Conservation (phyloP, 139 green algal species). For the Tetradesmus obliquus region DNA sequence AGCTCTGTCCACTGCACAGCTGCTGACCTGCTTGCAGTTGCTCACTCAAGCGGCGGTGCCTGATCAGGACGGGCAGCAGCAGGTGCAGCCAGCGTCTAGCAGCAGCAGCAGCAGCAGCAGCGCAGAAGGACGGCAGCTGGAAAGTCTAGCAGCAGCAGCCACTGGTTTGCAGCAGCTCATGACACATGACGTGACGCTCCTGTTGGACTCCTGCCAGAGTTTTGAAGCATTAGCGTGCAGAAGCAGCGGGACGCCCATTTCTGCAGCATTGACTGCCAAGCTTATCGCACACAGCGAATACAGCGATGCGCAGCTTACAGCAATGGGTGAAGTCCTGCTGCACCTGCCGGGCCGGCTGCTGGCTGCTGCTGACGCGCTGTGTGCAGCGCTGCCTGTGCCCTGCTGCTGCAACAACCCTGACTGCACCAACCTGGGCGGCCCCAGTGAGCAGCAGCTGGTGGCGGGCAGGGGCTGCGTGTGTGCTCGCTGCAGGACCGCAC, state of each 20-base stretch:
- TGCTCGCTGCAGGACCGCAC: neutral
- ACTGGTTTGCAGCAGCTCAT: neutral
- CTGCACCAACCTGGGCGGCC: neutral
- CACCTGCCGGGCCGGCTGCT: neutral
- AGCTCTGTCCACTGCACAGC: too few relatives aligned
- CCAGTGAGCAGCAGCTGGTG: conserved; percentile 17
- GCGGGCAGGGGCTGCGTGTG: conserved; percentile 2
- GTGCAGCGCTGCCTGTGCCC: neutral
- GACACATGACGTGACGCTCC: neutral
- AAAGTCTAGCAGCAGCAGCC: neutral
- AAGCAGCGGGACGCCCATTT: too few relatives aligned
- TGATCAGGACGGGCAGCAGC: too few relatives aligned
- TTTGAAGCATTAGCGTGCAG: too few relatives aligned
- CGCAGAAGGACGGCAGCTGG: neutral
- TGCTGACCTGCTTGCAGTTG: too few relatives aligned
- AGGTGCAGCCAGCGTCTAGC: too few relatives aligned
- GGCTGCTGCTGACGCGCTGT: neutral
- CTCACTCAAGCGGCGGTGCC: too few relatives aligned
- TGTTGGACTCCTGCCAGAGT: too few relatives aligned
- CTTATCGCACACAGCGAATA: too few relatives aligned
- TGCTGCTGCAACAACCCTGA: conserved; percentile 37
- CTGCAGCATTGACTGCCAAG: too few relatives aligned
- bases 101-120: neutral
- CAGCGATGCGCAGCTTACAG: too few relatives aligned
- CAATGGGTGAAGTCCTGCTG: neutral